A percentile compares a stretch with the other conserved stretches of the same genome.
phyloP scores from a whole-genome alignment of 495 filamentous ascomycete species.

The Daldinia grandis region DNA sequence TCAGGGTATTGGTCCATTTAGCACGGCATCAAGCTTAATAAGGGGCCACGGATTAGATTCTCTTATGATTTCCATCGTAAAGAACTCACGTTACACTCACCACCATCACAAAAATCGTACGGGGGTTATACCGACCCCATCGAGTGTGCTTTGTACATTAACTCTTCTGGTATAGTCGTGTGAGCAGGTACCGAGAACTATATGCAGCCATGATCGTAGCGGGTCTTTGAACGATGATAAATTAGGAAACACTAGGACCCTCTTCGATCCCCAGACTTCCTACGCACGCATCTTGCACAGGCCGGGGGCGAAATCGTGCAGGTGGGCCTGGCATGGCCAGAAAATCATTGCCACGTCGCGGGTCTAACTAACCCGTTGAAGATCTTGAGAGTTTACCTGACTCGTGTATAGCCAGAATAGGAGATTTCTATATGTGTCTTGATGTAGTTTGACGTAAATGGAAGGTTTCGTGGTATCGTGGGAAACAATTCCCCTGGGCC shows the following conservation, averaged over 20 bases:
- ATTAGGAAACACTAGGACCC: slow-evolving; percentile 28
- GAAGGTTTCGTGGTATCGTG: slow-evolving; percentile 23
- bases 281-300: slow-evolving; percentile 36
- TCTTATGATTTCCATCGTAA: neutral
- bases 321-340: slow-evolving; percentile 40
- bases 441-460: slow-evolving; percentile 34
- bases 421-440: slow-evolving; percentile 28
- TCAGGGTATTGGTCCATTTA: neutral
- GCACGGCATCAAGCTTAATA: neutral
- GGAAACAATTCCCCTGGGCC: slow-evolving; percentile 28
- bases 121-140: slow-evolving; percentile 10
- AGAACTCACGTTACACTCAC: slow-evolving; percentile 22
- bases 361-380: slow-evolving; percentile 37
- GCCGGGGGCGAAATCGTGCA: slow-evolving; percentile 42
- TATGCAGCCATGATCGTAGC: slow-evolving; percentile 32
- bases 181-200: slow-evolving; percentile 27
- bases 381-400: slow-evolving; percentile 40
- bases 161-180: slow-evolving; percentile 16
- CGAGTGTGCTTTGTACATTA: slow-evolving; percentile 16
- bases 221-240: slow-evolving; percentile 7
- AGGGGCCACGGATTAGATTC: neutral
- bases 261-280: slow-evolving; percentile 35
- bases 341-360: slow-evolving; percentile 42
- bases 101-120: slow-evolving; percentile 2
- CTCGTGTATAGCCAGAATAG: slow-evolving; percentile 33